These are phyloP conservation scores for Suillus tomentosus DNA, from an alignment of 768 basidiomycete species.

Conservation along the genomic window DNA sequence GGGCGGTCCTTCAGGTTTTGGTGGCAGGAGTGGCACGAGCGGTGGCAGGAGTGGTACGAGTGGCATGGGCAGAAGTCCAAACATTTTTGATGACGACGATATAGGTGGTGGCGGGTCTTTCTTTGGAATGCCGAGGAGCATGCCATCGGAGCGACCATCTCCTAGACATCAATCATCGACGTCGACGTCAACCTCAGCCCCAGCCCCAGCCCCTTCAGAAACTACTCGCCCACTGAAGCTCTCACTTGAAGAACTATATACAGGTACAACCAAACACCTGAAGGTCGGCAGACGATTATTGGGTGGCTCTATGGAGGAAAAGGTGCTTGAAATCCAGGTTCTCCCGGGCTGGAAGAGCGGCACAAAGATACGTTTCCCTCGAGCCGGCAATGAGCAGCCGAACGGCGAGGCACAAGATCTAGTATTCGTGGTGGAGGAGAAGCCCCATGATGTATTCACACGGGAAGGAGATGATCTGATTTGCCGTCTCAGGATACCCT, in stretches of 20 bases:
- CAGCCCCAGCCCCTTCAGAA: slow-evolving; percentile 44
- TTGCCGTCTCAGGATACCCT: slow-evolving; percentile 60
- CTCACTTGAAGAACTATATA: slow-evolving; percentile 83
- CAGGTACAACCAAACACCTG: slow-evolving; percentile 83
- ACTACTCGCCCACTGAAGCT: slow-evolving; percentile 83
- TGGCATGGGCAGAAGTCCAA: slow-evolving; percentile 33
- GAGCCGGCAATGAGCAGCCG: slow-evolving; percentile 78
- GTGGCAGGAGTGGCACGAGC: slow-evolving; percentile 45
- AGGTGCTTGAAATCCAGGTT: slow-evolving; percentile 78
- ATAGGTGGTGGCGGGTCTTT: slow-evolving; percentile 44
- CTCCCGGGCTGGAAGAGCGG: slow-evolving; percentile 96
- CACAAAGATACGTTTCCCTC: slow-evolving; percentile 89
- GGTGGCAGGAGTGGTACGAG: slow-evolving; percentile 24
- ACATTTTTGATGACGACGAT: slow-evolving; percentile 43
- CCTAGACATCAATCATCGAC: slow-evolving; percentile 30
- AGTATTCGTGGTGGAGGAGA: slow-evolving; percentile 98
- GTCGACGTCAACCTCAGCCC: slow-evolving; percentile 32
- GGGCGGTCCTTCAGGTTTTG: slow-evolving; percentile 18
- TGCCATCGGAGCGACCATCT: slow-evolving; percentile 48
- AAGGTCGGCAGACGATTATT: slow-evolving; percentile 78
- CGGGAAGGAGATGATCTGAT: slow-evolving; percentile 83
- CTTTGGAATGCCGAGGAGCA: slow-evolving; percentile 54
- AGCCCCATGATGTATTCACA: slow-evolving; percentile 75
- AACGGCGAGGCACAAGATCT: slow-evolving; percentile 79
- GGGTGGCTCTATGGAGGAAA: slow-evolving; percentile 80